Conservation (phyloP, 2,329 filamentous ascomycete genomes). For the Neopestalotiopsis sp. region DNA sequence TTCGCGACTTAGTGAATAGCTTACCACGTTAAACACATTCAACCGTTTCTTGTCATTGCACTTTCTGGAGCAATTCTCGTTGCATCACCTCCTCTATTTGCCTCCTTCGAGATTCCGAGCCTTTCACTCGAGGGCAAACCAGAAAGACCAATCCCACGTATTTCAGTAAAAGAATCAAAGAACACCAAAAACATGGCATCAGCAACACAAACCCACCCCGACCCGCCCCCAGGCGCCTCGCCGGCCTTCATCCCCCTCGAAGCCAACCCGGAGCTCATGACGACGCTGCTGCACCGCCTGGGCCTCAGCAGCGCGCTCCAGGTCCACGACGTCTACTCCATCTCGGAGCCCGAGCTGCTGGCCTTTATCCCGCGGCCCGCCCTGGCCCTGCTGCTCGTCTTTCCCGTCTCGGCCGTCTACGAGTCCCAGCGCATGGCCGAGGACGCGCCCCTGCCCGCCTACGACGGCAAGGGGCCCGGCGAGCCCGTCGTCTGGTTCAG, state of each 20-base stretch:
- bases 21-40: background rate
- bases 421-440: slow-evolving; percentile 77
- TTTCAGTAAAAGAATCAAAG: too few relatives aligned
- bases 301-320: slow-evolving; percentile 78
- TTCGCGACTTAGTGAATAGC: background rate
- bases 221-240: slow-evolving; percentile 40
- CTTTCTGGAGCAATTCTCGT: background rate
- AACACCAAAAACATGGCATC: too few relatives aligned
- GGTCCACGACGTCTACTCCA: slow-evolving; percentile 91
- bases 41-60: too few relatives aligned
- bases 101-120: too few relatives aligned
- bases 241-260: slow-evolving; percentile 65
- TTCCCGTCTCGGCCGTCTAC: slow-evolving; percentile 82
- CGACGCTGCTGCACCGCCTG: slow-evolving; percentile 77
- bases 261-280: slow-evolving; percentile 89
- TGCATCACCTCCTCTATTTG: too few relatives aligned
- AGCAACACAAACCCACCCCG: slow-evolving; percentile 37
- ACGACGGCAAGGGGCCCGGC: slow-evolving; percentile 66
- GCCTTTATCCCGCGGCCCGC: slow-evolving; percentile 88
- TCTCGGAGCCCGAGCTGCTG: slow-evolving; percentile 84
- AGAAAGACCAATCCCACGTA: too few relatives aligned
- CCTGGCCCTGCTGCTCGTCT: slow-evolving; percentile 87
- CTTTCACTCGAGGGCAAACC: too few relatives aligned
- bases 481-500: slow-evolving; percentile 93
- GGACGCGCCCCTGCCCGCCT: slow-evolving; percentile 68